Conservation (phyloP, 1,139 yeast species). For the Barnettozyma hawaiiensis region DNA sequence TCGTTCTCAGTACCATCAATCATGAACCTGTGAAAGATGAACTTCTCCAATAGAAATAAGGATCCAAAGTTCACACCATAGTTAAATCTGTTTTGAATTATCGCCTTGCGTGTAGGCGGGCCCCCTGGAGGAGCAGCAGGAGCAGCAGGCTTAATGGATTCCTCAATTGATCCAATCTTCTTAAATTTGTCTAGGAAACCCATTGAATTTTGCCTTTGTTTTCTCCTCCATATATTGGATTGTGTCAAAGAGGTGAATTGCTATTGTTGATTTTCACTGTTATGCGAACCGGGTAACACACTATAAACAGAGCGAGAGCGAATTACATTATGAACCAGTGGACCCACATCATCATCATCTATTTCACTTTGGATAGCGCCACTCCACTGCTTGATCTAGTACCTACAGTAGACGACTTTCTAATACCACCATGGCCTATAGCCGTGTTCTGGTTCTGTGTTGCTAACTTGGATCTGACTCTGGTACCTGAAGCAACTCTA, state of each 20-base stretch:
- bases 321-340: too few relatives aligned
- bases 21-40: slow-evolving; percentile 58
- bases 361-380: slow-evolving; percentile 13
- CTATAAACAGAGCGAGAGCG: not conserved
- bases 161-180: slow-evolving; percentile 7
- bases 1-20: slow-evolving; percentile 57
- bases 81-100: slow-evolving; percentile 62
- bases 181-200: slow-evolving; percentile 14
- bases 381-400: slow-evolving; percentile 23
- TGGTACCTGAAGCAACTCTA: slow-evolving; percentile 30
- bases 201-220: slow-evolving; percentile 1
- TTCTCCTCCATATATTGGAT: too few relatives aligned
- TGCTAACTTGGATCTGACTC: slow-evolving; percentile 26
- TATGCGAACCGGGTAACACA: not conserved
- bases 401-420: slow-evolving; percentile 21
- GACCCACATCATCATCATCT: too few relatives aligned
- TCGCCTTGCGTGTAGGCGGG: slow-evolving; percentile 25
- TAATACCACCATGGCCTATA: slow-evolving; percentile 24
- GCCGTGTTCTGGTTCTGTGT: slow-evolving; percentile 15
- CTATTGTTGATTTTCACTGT: too few relatives aligned
- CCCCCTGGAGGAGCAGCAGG: slow-evolving; percentile 29
- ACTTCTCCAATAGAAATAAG: slow-evolving; percentile 73
- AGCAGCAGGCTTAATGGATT: slow-evolving; percentile 19
- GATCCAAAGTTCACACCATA: slow-evolving; percentile 88
- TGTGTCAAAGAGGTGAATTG: not conserved